These are phyloP conservation scores for Xerocomus potaroensis DNA, from an alignment of 768 basidiomycete genomes.

Conservation along the genomic window DNA sequence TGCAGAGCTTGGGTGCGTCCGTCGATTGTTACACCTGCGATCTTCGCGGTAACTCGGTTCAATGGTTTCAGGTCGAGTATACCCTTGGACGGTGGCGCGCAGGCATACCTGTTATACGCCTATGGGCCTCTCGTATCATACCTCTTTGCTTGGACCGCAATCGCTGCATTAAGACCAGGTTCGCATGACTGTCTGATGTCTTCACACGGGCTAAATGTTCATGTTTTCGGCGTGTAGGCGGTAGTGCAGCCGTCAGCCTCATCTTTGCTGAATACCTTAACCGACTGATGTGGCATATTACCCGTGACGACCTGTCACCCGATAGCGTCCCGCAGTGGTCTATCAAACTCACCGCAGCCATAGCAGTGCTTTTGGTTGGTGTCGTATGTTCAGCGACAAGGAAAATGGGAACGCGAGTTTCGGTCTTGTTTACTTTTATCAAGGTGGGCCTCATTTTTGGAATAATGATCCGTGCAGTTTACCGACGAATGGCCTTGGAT, in stretches of 20 bases:
- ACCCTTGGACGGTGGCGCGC: conserved; percentile 47
- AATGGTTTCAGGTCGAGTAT: conserved; percentile 29
- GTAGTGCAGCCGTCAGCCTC: conserved; percentile 80
- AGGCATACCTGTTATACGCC: conserved; percentile 84
- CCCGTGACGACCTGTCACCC: conserved; percentile 66
- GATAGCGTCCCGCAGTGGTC: conserved; percentile 86
- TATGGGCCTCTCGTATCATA: conserved; percentile 87
- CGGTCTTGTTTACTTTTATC: conserved; percentile 82
- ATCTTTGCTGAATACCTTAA: conserved; percentile 93
- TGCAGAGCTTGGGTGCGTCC: conserved; percentile 79
- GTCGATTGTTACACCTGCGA: conserved; percentile 21
- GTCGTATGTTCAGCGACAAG: conserved; percentile 74
- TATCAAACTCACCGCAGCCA: conserved; percentile 79
- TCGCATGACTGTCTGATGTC: conserved; percentile 10
- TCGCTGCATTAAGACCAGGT: conserved; percentile 85
- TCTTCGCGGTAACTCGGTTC: not conserved
- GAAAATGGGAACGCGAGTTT: conserved; percentile 73
- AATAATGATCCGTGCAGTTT: not conserved
- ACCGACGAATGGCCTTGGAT: not conserved
- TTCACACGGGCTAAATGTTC: not conserved
- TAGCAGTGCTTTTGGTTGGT: conserved; percentile 68
- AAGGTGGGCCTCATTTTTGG: conserved; percentile 54
- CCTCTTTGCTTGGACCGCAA: conserved; percentile 93
- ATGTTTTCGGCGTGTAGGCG: conserved; percentile 38
- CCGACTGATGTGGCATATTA: conserved; percentile 76